A percentile compares a stretch with the other conserved stretches of the same genome.
phyloP scores from a whole-genome alignment of 108 stramenopile genomes.

The Schizochytrium sp. region DNA sequence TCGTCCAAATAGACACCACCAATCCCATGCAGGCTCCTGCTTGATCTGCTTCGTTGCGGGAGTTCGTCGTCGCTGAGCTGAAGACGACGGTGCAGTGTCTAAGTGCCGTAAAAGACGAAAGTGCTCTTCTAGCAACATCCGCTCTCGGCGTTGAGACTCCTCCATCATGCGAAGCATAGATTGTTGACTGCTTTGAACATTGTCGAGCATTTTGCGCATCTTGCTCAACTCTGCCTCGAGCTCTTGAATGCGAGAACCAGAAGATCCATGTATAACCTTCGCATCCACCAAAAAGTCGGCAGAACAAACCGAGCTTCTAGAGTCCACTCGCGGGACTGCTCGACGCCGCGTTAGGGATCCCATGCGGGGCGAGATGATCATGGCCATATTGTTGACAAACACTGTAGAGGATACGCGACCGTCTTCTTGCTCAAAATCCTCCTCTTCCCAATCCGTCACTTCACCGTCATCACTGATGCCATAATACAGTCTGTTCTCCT shows the following conservation, averaged over 20 bases:
- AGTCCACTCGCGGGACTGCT: background rate
- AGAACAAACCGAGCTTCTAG: no score
- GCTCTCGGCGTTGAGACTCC: slow-evolving; percentile 54
- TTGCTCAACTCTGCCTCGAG: slow-evolving; percentile 11
- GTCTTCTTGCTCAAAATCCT: background rate
- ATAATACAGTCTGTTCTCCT: no score
- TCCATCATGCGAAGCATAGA: slow-evolving; percentile 27
- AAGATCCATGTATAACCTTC: background rate
- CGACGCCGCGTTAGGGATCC: background rate
- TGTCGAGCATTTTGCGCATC: slow-evolving; percentile 20
- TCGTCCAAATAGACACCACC: slow-evolving; percentile 14
- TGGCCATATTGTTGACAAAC: background rate
- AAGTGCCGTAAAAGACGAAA: slow-evolving; percentile 2
- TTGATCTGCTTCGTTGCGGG: background rate
- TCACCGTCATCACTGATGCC: background rate
- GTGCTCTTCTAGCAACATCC: slow-evolving; percentile 8
- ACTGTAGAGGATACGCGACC: background rate
- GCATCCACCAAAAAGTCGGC: no score
- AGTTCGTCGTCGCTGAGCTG: background rate
- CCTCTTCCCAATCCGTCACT: background rate
- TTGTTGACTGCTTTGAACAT: background rate
- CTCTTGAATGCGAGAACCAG: slow-evolving; percentile 22
- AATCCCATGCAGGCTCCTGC: background rate
- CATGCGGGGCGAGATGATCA: background rate
- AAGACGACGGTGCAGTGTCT: background rate